Evolutionary conservation across 495 filamentous ascomycete species (phyloP).

Genomic region (Talaromyces ruber): DNA sequence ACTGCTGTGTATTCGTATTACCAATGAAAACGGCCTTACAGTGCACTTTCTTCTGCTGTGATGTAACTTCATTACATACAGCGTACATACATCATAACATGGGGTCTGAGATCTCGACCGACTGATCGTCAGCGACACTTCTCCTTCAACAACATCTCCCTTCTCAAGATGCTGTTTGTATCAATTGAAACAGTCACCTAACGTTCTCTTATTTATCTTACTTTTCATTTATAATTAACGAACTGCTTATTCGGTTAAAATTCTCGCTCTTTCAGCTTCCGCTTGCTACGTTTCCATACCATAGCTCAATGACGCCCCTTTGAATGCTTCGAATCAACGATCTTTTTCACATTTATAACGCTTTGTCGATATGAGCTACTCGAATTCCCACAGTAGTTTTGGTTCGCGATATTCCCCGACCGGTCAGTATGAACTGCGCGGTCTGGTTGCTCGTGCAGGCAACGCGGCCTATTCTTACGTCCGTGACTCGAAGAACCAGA

Average conservation of each 20-base stretch:
- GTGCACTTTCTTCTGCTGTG: not conserved
- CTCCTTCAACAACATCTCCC: not conserved
- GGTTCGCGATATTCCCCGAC: slow-evolving; percentile 5
- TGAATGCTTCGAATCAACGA: not conserved
- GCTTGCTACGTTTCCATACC: not conserved
- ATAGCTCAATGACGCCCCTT: not conserved
- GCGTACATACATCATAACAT: not conserved
- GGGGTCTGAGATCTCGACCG: not conserved
- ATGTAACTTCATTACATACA: not conserved
- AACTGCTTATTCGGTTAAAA: not conserved
- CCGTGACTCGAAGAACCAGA: not conserved
- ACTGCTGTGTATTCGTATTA: not conserved
- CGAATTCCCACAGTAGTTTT: slow-evolving; percentile 23
- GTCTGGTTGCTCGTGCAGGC: slow-evolving; percentile 13
- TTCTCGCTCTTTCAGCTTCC: not conserved
- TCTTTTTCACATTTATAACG: not conserved
- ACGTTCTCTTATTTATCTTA: not conserved
- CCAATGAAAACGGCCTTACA: not conserved
- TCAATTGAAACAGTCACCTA: not conserved
- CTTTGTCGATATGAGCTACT: slow-evolving; percentile 25
- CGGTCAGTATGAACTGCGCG: slow-evolving; percentile 4
- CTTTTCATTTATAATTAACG: not conserved
- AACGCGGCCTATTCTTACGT: slow-evolving; percentile 18
- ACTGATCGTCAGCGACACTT: not conserved
- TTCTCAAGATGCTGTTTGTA: not conserved